Evolutionary conservation across 192 early-diverging fungal genomes (phyloP).

Genomic region (Rhizophlyctis rosea): DNA sequence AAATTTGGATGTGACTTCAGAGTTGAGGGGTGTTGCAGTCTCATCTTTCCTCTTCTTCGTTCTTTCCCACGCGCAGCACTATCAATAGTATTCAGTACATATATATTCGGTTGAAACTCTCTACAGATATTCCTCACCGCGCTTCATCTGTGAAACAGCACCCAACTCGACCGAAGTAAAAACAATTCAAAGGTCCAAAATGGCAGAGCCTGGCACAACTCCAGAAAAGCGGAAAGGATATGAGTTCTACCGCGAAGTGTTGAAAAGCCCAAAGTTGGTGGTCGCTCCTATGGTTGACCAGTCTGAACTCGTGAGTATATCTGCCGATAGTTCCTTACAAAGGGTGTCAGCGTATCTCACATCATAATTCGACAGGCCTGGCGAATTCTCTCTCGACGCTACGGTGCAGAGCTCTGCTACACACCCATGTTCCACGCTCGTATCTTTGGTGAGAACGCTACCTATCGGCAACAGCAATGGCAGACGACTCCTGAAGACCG

Average conservation of each 20-base stretch:
- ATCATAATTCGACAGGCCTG: slow-evolving; percentile 61
- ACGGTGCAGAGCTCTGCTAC: slow-evolving; percentile 86
- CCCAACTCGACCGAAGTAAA: too few species aligned
- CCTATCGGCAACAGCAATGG: slow-evolving; percentile 41
- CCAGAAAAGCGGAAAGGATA: slow-evolving; percentile 74
- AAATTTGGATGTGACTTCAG: too few species aligned
- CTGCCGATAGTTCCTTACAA: not conserved
- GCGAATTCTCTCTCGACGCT: slow-evolving; percentile 84
- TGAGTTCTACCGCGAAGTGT: slow-evolving; percentile 72
- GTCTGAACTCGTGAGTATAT: slow-evolving; percentile 70
- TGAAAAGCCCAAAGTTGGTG: slow-evolving; percentile 72
- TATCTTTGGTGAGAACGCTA: slow-evolving; percentile 67
- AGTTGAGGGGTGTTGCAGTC: too few species aligned
- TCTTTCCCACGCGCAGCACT: too few species aligned
- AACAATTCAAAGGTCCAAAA: too few species aligned
- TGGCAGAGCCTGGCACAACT: too few species aligned
- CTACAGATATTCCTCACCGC: too few species aligned
- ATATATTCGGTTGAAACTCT: too few species aligned
- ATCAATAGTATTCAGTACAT: too few species aligned
- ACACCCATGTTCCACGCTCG: slow-evolving; percentile 98
- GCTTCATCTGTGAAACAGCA: too few species aligned
- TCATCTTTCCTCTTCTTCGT: too few species aligned
- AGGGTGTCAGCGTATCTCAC: not conserved
- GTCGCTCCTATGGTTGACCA: slow-evolving; percentile 92
- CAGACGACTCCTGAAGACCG: slow-evolving; percentile 60